Conservation (phyloP, 2,329 filamentous ascomycete species). For the Penicillium sp. region DNA sequence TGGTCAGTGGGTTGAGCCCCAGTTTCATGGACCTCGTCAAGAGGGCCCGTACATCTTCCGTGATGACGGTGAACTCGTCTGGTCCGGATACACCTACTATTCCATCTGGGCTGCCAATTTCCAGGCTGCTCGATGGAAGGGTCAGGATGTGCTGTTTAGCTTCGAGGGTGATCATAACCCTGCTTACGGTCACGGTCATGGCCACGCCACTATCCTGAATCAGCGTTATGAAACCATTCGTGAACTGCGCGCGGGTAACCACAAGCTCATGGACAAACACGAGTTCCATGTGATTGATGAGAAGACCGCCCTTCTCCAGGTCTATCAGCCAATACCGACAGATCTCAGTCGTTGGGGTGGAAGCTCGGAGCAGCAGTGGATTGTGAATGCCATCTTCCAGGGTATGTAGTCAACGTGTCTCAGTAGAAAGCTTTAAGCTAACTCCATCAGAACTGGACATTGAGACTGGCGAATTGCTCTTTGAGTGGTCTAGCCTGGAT, state of each 20-base stretch:
- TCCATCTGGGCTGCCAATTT: slow-evolving; percentile 53
- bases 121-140: slow-evolving; percentile 46
- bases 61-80: slow-evolving; percentile 52
- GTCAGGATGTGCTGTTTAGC: slow-evolving; percentile 49
- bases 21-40: slow-evolving; percentile 42
- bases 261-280: slow-evolving; percentile 51
- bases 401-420: slow-evolving; percentile 35
- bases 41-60: slow-evolving; percentile 53
- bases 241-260: slow-evolving; percentile 47
- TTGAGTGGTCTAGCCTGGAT: slow-evolving; percentile 56
- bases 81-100: slow-evolving; percentile 53
- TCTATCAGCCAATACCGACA: slow-evolving; percentile 49
- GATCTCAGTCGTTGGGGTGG: slow-evolving; percentile 47
- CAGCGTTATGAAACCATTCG: slow-evolving; percentile 53
- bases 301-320: slow-evolving; percentile 50
- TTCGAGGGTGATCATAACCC: slow-evolving; percentile 53
- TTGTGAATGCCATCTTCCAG: slow-evolving; percentile 52
- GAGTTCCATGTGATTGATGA: slow-evolving; percentile 54
- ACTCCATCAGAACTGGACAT: slow-evolving; percentile 40
- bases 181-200: slow-evolving; percentile 51
- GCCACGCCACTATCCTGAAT: slow-evolving; percentile 51
- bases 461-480: slow-evolving; percentile 51
- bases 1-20: slow-evolving; percentile 21
- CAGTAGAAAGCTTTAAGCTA: background rate
- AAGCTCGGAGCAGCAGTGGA: slow-evolving; percentile 50